Conservation (phyloP, 768 basidiomycete species). For the Calocybe cyanea region DNA sequence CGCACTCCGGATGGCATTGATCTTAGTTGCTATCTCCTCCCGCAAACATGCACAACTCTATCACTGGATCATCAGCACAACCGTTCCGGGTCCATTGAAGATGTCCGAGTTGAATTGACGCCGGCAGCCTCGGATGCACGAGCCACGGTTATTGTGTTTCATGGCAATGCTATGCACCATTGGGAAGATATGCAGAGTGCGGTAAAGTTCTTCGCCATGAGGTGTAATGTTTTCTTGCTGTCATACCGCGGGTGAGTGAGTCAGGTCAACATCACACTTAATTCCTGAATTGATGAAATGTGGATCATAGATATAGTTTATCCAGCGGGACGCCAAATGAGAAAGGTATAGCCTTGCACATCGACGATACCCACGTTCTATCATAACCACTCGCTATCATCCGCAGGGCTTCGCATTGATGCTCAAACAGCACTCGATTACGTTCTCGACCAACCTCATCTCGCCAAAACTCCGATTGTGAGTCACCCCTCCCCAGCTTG, state of each 20-base stretch:
- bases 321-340: constrained; percentile 81
- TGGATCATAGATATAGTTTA: constrained; percentile 58
- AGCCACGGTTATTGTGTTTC: constrained; percentile 84
- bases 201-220: constrained; percentile 58
- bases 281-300: neutral
- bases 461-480: constrained; percentile 62
- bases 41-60: constrained; percentile 11
- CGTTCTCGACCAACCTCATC: constrained; percentile 48
- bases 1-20: constrained; percentile 14
- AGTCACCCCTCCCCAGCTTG: constrained; percentile 13
- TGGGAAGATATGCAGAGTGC: constrained; percentile 75
- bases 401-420: constrained; percentile 66
- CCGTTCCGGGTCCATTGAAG: neutral
- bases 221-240: constrained; percentile 83
- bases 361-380: neutral
- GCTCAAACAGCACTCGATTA: constrained; percentile 78
- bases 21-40: constrained; percentile 14
- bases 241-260: constrained; percentile 79
- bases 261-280: neutral
- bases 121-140: constrained; percentile 24
- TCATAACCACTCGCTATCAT: neutral
- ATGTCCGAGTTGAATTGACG: constrained; percentile 13
- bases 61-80: neutral
- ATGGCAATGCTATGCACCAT: constrained; percentile 74
- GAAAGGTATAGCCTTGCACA: constrained; percentile 43